Conservation (phyloP, 441 rosid species). For the Populus trichocarpa region DNA sequence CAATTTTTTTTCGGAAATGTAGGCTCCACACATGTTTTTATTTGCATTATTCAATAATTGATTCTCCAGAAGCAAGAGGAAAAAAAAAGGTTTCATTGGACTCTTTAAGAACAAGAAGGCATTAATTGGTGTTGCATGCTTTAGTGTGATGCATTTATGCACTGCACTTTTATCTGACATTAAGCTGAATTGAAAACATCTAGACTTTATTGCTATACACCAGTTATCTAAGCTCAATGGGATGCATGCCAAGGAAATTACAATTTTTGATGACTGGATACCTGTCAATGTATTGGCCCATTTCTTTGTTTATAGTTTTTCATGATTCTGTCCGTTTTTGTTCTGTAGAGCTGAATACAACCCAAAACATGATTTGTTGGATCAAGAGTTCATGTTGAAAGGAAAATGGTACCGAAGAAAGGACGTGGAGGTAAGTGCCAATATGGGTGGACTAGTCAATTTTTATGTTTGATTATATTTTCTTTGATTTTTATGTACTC, state of each 20-base stretch:
- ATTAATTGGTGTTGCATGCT: background rate
- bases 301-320: constrained; percentile 2
- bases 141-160: background rate
- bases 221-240: too few relatives aligned
- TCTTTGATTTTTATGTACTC: too few relatives aligned
- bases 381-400: constrained; percentile 72
- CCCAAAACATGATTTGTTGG: constrained; percentile 81
- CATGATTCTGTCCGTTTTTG: constrained; percentile 11
- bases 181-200: too few relatives aligned
- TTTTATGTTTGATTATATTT: background rate
- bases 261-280: background rate
- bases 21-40: background rate
- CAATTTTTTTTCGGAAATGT: background rate
- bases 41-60: background rate
- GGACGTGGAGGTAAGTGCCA: constrained; percentile 67
- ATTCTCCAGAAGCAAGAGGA: background rate
- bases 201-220: too few relatives aligned
- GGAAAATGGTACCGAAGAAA: constrained; percentile 90
- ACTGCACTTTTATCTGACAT: background rate
- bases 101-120: background rate
- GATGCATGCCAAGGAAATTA: too few relatives aligned
- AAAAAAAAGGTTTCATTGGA: background rate
- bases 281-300: background rate
- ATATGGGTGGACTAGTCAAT: background rate
- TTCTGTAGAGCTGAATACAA: constrained; percentile 86